Conservation (phyloP, 805 yeast species). For the Clavispora carvajalis region DNA sequence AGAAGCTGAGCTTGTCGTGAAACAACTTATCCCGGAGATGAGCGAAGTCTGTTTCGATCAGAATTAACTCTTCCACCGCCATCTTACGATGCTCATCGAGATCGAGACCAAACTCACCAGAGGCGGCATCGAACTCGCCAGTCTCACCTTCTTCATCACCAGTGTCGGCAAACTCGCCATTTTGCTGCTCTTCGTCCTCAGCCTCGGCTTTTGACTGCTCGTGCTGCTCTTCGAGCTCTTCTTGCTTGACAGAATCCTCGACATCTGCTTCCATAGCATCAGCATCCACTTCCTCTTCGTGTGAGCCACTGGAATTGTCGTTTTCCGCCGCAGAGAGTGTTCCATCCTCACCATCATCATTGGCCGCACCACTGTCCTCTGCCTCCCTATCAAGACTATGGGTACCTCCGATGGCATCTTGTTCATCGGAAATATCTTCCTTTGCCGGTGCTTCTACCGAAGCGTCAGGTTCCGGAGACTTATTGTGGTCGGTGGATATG, state of each 20-base stretch:
- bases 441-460: background rate
- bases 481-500: background rate
- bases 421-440: too few species aligned
- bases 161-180: background rate
- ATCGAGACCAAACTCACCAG: slow-evolving; percentile 9
- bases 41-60: slow-evolving; percentile 84
- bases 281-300: background rate
- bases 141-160: background rate
- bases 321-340: background rate
- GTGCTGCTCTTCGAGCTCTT: background rate
- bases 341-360: background rate
- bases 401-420: too few species aligned
- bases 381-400: too few species aligned
- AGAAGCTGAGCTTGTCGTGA: slow-evolving; percentile 71
- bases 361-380: background rate
- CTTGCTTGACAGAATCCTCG: slow-evolving; percentile 2
- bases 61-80: slow-evolving; percentile 69
- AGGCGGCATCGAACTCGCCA: background rate
- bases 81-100: slow-evolving; percentile 44
- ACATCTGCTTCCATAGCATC: slow-evolving; percentile 1
- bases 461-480: background rate
- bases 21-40: slow-evolving; percentile 75
- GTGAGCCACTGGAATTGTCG: background rate
- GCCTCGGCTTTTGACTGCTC: slow-evolving; percentile 4
- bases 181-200: background rate